These are phyloP conservation scores for Tympanopsis confertula DNA, from an alignment of 2,329 filamentous ascomycete species.

Conservation along the genomic window DNA sequence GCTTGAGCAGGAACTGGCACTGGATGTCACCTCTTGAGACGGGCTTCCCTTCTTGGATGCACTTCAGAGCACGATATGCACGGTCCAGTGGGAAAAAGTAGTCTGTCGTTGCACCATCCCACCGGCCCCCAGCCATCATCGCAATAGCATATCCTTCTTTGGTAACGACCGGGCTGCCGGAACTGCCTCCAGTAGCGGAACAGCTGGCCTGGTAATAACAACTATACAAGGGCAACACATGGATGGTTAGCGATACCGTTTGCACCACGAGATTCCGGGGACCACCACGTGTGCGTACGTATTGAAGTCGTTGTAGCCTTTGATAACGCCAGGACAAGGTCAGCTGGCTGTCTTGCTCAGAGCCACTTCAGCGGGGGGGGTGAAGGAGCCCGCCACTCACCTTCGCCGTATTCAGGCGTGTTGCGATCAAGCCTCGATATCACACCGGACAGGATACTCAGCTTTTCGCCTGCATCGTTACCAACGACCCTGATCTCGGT, in stretches of 20 bases:
- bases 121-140: conserved; percentile 82
- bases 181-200: conserved; percentile 90
- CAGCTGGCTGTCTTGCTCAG: too few relatives aligned
- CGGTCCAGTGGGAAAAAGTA: conserved; percentile 93
- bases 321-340: too few relatives aligned
- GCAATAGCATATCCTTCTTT: conserved; percentile 86
- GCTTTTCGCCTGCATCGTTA: conserved; percentile 96
- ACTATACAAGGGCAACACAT: conserved; percentile 1
- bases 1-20: conserved; percentile 91
- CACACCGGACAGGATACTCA: conserved; percentile 93
- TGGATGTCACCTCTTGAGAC: conserved; percentile 91
- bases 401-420: conserved; percentile 92
- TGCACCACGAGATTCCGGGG: background rate
- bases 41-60: conserved; percentile 63
- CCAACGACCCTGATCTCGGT: conserved; percentile 93
- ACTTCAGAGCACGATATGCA: conserved; percentile 74
- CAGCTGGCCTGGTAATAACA: conserved; percentile 97
- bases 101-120: conserved; percentile 90
- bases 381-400: too few relatives aligned
- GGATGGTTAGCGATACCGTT: conserved; percentile 1
- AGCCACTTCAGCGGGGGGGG: too few relatives aligned
- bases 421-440: conserved; percentile 94
- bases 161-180: conserved; percentile 95
- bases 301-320: conserved; percentile 97
- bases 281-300: conserved; percentile 25